These are phyloP conservation scores for Pseudonectria foliicola DNA, from an alignment of 2,329 filamentous ascomycete species.

Conservation along the genomic window DNA sequence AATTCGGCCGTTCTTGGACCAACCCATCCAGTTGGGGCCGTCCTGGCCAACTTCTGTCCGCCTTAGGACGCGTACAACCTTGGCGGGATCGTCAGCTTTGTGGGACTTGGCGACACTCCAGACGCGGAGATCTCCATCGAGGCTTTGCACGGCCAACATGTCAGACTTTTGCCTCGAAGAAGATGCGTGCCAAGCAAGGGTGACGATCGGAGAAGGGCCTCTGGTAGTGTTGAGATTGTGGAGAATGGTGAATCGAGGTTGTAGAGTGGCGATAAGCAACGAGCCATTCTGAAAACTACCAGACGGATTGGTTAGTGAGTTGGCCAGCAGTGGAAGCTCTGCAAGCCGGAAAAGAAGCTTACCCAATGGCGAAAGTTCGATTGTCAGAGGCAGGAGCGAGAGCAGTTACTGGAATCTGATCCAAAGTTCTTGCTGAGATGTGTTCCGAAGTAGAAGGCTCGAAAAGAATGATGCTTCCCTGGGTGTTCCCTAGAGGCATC, in stretches of 20 bases:
- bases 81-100: constrained; percentile 66
- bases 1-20: constrained; percentile 97
- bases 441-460: constrained; percentile 91
- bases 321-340: neutral
- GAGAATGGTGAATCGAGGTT: constrained; percentile 87
- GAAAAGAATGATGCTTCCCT: constrained; percentile 91
- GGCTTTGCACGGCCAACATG: constrained; percentile 90
- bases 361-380: constrained; percentile 94
- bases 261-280: constrained; percentile 78
- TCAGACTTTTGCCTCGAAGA: constrained; percentile 94
- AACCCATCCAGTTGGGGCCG: constrained; percentile 91
- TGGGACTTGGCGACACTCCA: constrained; percentile 91
- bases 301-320: constrained; percentile 8
- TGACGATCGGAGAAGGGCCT: constrained; percentile 79
- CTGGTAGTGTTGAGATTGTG: constrained; percentile 84
- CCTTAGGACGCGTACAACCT: constrained; percentile 82
- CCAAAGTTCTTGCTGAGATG: constrained; percentile 79
- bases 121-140: constrained; percentile 85
- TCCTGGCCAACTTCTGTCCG: constrained; percentile 64
- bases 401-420: constrained; percentile 90
- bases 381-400: constrained; percentile 85
- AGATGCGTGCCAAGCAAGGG: constrained; percentile 90
- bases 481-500: constrained; percentile 63
- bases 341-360: constrained; percentile 22
- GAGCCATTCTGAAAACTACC: constrained; percentile 88